phyloP scores from a whole-genome alignment of 2,329 filamentous ascomycete genomes.

The Scorias spongiosa region DNA sequence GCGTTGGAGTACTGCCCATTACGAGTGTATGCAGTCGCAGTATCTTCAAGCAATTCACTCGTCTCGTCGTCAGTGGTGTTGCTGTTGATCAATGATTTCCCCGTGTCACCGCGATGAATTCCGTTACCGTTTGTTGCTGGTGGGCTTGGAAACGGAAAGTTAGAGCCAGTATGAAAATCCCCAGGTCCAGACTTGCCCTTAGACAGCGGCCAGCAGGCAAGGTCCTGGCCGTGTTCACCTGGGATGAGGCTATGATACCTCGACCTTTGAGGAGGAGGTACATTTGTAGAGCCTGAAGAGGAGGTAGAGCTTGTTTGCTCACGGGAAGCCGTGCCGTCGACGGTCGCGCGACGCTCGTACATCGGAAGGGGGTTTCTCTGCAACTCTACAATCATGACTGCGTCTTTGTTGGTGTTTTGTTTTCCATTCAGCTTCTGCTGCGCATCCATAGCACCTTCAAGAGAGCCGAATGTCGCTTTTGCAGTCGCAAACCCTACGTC shows the following conservation, averaged over 20 bases:
- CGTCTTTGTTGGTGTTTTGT: slow-evolving; percentile 44
- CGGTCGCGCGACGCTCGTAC: slow-evolving; percentile 33
- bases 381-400: slow-evolving; percentile 44
- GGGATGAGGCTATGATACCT: slow-evolving; percentile 47
- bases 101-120: slow-evolving; percentile 34
- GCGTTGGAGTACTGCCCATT: slow-evolving; percentile 41
- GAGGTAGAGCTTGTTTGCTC: slow-evolving; percentile 31
- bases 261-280: slow-evolving; percentile 20
- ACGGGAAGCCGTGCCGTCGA: slow-evolving; percentile 31
- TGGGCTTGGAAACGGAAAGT: slow-evolving; percentile 61
- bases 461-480: slow-evolving; percentile 42
- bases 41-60: slow-evolving; percentile 52
- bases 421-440: slow-evolving; percentile 45
- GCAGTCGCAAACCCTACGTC: slow-evolving; percentile 43
- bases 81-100: slow-evolving; percentile 59
- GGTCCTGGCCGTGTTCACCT: slow-evolving; percentile 38
- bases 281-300: slow-evolving; percentile 29
- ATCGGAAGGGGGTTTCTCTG: slow-evolving; percentile 18
- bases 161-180: slow-evolving; percentile 46
- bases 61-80: slow-evolving; percentile 58
- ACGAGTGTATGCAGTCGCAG: slow-evolving; percentile 55
- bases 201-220: slow-evolving; percentile 40
- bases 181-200: slow-evolving; percentile 36
- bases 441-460: slow-evolving; percentile 44
- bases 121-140: slow-evolving; percentile 56